Evolutionary conservation across 495 filamentous ascomycete genomes (phyloP), one percentile per base, ranked within the genome.

Genomic region (Trichoderma parareesei): DNA sequence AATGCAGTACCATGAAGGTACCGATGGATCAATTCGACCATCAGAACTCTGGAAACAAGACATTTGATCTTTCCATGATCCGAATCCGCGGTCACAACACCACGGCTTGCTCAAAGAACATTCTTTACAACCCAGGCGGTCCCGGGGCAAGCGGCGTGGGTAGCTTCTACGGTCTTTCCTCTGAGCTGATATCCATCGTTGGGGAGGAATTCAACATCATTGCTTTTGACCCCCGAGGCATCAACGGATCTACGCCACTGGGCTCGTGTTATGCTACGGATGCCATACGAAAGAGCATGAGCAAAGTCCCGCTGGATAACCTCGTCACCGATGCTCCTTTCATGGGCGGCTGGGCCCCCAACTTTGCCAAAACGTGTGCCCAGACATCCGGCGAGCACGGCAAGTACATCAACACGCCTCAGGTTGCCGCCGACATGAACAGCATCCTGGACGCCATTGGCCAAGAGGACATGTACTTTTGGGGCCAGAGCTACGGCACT

Each of bases 401-500:
- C 4, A 80, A 6, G 11, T 41, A 41, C 61, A 64, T 80, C 62
- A 81, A 82, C 67, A 81, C 79, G 1, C 78, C 79, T 0, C 40
- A 41, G 40, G 11, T 11, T 7, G 40, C 40, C 11, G 78, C 79
- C 18, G 79, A 82, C 65, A 82, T 82, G 77, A 81, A 80, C 65
- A 73, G 68, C 38, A 81, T 82, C 60, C 63, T 82, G 9, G 77
- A 80, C 63, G 76, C 76, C 1, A 27, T 80, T 0, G 76, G 77
- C 13, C 77, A 81, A 61, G 43, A 68, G 11, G 70, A 68, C 11
- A 66, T 88, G 49, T 71, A 81, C 38, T 89, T 84, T 68, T 88
- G 86, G 86, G 86, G 86, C 4, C 81, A 86, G 20, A 86, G 82
- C 13, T 89, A 89, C 69, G 87, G 86, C 7, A 85, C 84, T 5